phyloP scores from a whole-genome alignment of 2,329 filamentous ascomycete genomes.

The Colletotrichum sp. region DNA sequence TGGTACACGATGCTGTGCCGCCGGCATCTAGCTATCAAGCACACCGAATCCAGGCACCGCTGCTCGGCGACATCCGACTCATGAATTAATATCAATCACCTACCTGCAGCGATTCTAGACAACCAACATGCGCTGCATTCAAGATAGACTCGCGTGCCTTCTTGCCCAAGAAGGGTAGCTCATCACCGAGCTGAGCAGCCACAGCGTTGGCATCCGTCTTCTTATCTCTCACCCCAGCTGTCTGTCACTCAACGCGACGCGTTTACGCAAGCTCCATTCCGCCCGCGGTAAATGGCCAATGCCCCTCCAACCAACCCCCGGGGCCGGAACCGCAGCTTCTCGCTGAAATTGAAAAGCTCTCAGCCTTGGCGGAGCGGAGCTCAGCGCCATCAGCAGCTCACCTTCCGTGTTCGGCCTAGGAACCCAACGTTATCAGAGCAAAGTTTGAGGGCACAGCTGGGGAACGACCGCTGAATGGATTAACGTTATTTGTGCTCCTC shows the following conservation, averaged over 20 bases:
- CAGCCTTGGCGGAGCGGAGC: neutral
- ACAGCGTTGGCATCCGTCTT: neutral
- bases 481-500: constrained; percentile 12
- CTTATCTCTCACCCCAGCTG: neutral
- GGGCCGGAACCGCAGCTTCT: neutral
- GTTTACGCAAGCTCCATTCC: neutral
- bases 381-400: neutral
- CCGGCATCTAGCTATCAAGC: neutral
- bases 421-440: constrained; percentile 1
- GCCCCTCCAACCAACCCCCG: neutral
- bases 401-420: constrained; percentile 14
- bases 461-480: neutral
- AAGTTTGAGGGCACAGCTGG: neutral
- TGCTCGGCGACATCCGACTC: neutral
- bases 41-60: neutral
- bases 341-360: neutral
- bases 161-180: constrained; percentile 7
- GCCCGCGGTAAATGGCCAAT: neutral
- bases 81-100: neutral
- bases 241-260: neutral
- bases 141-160: constrained; percentile 6
- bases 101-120: neutral
- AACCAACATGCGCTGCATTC: neutral
- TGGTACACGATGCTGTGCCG: neutral
- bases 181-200: neutral